Evolutionary conservation across 1,139 yeast genomes (phyloP).

Genomic region (Protomyces lactucae-debilis): DNA sequence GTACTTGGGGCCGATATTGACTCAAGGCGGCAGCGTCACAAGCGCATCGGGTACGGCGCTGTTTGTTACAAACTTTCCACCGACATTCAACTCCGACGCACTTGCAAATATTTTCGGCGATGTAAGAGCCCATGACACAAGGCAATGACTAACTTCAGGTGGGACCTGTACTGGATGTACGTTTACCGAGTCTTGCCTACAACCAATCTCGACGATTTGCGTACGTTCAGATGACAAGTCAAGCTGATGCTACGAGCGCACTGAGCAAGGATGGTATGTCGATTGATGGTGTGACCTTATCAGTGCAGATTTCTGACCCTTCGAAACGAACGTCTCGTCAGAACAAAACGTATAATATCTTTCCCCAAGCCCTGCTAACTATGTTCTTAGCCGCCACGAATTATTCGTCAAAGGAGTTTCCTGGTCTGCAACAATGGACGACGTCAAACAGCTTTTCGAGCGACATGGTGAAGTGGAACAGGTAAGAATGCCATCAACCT

Average conservation of each 20-base stretch:
- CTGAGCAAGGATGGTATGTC: slow-evolving; percentile 46
- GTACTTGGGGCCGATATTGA: slow-evolving; percentile 49
- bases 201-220: slow-evolving; percentile 65
- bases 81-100: slow-evolving; percentile 3
- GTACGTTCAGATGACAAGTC: slow-evolving; percentile 55
- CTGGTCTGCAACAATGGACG: slow-evolving; percentile 39
- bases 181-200: slow-evolving; percentile 63
- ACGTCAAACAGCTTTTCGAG: slow-evolving; percentile 39
- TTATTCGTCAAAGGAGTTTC: slow-evolving; percentile 53
- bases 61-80: slow-evolving; percentile 50
- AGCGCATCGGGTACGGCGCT: slow-evolving; percentile 49
- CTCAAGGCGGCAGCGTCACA: slow-evolving; percentile 46
- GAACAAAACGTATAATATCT: slow-evolving; percentile 42
- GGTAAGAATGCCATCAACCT: slow-evolving; percentile 47
- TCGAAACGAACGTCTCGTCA: background rate
- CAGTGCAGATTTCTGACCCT: slow-evolving; percentile 25
- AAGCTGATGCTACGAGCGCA: slow-evolving; percentile 49
- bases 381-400: slow-evolving; percentile 48
- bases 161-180: slow-evolving; percentile 51
- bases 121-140: background rate
- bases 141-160: slow-evolving; percentile 29
- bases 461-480: slow-evolving; percentile 50
- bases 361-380: slow-evolving; percentile 39
- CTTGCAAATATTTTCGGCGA: slow-evolving; percentile 45
- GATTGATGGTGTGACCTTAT: slow-evolving; percentile 33